Evolutionary conservation across 2,329 filamentous ascomycete species (phyloP).

Genomic region (Aspergillus sp.): DNA sequence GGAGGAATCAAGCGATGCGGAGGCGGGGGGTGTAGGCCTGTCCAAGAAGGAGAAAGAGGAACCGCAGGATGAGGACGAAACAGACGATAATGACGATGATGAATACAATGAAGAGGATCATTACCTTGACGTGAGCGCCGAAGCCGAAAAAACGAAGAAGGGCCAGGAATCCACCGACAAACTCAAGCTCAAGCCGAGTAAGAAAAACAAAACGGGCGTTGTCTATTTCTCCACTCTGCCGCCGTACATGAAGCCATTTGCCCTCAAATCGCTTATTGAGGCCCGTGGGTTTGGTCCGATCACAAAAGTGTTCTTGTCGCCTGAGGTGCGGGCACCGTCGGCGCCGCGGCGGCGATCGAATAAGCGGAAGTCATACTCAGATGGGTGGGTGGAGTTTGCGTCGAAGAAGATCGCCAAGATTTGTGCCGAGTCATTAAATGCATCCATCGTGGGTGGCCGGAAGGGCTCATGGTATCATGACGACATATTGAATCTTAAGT

Average conservation of each 20-base stretch:
- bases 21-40: conserved; percentile 15
- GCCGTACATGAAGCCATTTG: conserved; percentile 49
- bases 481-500: conserved; percentile 50
- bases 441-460: conserved; percentile 42
- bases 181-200: conserved; percentile 27
- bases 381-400: conserved; percentile 50
- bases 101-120: conserved; percentile 14
- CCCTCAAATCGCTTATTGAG: conserved; percentile 43
- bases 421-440: conserved; percentile 47
- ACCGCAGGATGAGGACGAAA: neutral
- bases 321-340: conserved; percentile 29
- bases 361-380: conserved; percentile 45
- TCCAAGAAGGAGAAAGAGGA: conserved; percentile 7
- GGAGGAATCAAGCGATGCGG: conserved; percentile 16
- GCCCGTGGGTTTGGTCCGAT: conserved; percentile 44
- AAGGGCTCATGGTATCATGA: conserved; percentile 49
- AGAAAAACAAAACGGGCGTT: conserved; percentile 41
- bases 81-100: conserved; percentile 10
- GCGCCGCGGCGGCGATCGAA: conserved; percentile 31
- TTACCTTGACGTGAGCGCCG: conserved; percentile 14
- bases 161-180: conserved; percentile 16
- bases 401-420: conserved; percentile 47
- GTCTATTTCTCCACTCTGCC: conserved; percentile 48
- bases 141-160: conserved; percentile 11
- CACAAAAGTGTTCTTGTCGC: conserved; percentile 45